These are phyloP conservation scores for Lentinula detonsa DNA, from an alignment of 768 basidiomycete genomes.

Conservation along the genomic window DNA sequence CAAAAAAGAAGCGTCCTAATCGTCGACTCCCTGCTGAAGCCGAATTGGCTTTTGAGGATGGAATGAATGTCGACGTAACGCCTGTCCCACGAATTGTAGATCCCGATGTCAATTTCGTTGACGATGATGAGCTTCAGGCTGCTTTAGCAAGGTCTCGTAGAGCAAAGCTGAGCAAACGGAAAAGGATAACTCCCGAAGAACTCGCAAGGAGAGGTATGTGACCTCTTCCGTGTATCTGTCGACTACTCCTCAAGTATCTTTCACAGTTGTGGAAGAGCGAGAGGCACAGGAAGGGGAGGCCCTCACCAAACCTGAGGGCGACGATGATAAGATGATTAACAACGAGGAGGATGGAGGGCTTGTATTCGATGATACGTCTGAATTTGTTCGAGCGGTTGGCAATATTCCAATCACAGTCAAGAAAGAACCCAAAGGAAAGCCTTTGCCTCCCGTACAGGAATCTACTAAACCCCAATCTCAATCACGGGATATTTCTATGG, in stretches of 20 bases:
- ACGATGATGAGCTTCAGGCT: conserved; percentile 97
- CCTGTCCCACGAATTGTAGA: conserved; percentile 67
- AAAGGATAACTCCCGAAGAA: conserved; percentile 78
- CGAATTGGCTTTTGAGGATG: conserved; percentile 41
- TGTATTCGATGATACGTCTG: conserved; percentile 94
- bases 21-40: conserved; percentile 56
- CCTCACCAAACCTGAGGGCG: conserved; percentile 35
- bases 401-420: conserved; percentile 55
- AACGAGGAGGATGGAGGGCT: conserved; percentile 50
- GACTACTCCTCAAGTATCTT: background rate
- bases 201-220: conserved; percentile 66
- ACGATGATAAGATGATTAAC: conserved; percentile 28
- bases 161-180: conserved; percentile 70
- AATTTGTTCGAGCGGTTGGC: conserved; percentile 86
- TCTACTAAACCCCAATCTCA: conserved; percentile 29
- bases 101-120: conserved; percentile 86
- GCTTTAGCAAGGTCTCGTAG: conserved; percentile 82
- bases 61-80: conserved; percentile 79
- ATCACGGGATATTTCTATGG: conserved; percentile 52
- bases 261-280: conserved; percentile 59
- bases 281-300: conserved; percentile 40
- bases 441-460: conserved; percentile 17
- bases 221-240: conserved; percentile 9
- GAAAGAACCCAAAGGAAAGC: conserved; percentile 34
- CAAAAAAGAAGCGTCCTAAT: conserved; percentile 86